phyloP scores from a whole-genome alignment of 1,139 yeast species.

The Geotrichum cucujoidarum region DNA sequence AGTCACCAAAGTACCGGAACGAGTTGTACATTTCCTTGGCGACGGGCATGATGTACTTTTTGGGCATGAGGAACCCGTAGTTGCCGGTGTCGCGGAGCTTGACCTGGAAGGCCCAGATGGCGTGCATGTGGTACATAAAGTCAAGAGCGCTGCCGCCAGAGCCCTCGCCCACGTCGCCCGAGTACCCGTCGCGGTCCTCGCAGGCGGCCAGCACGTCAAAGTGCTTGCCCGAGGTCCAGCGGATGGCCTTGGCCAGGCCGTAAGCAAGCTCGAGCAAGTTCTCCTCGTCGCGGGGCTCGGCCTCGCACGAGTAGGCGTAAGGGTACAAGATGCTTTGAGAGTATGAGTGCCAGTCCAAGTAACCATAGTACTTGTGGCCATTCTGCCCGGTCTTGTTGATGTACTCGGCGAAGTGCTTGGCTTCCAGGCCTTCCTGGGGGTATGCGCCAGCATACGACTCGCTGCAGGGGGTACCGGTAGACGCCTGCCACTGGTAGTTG shows the following conservation, averaged over 20 bases:
- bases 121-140: constrained; percentile 76
- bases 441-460: constrained; percentile 63
- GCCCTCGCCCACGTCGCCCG: constrained; percentile 50
- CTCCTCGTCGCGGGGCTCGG: constrained; percentile 70
- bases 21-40: constrained; percentile 72
- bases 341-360: constrained; percentile 77
- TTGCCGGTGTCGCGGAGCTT: constrained; percentile 78
- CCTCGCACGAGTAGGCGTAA: constrained; percentile 71
- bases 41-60: constrained; percentile 65
- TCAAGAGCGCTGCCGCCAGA: constrained; percentile 82
- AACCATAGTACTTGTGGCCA: constrained; percentile 64
- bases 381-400: constrained; percentile 49
- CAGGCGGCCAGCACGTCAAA: constrained; percentile 76
- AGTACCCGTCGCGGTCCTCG: constrained; percentile 52
- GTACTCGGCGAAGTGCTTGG: constrained; percentile 58
- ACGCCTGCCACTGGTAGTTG: constrained; percentile 59
- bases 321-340: constrained; percentile 81
- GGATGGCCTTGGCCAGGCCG: constrained; percentile 69
- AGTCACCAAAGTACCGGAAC: constrained; percentile 62
- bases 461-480: constrained; percentile 62
- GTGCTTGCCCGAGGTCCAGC: constrained; percentile 55
- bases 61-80: constrained; percentile 77
- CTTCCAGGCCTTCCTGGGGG: constrained; percentile 75
- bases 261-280: constrained; percentile 75
- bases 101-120: constrained; percentile 79